Base-by-base conservation (phyloP, 208 protist species). In the Crithidia bombi region DNA sequence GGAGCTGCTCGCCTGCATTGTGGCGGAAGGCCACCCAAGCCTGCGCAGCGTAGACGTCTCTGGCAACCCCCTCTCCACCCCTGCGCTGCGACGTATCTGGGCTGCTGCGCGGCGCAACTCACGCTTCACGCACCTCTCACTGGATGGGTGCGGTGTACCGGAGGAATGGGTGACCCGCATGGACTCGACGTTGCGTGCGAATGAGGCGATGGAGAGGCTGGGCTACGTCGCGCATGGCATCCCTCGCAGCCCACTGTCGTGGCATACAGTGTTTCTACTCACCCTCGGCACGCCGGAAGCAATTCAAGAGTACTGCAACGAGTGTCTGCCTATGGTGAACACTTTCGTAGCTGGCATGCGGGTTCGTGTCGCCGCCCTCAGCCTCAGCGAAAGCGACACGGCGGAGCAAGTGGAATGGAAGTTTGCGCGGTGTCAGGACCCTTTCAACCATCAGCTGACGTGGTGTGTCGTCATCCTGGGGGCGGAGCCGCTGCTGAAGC, bases 401-500 rank as follows among this genome's bases (percentile, higher is more conserved):
- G 26, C 39, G 7, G 84, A 90, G 66, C 77, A 80, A 64, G 75
- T 87, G 41, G 61, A 69, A 51, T 73, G 63, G 30, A 93, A 96
- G 73, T 39, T 96, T 44, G 56, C 73, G 32, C 82, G 75, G 23
- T 94, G 88, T 63, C 69, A 55, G n/a, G 88, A 93, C 52, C 26
- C 68, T 4, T 63, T 66, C 50, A 92, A 93, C 72, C 78, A 88
- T 51, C 41, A 71, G 17, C 65, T 87, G 2, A 78, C 79, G 36
- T 94, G 88, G 88, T 93, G 86, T 67, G 76, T 89, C 28, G 86
- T 76, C 33, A 68, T 96, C 9, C 65, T 90, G 32, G 75, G 80
- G 32, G 19, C 50, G 21, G 65, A 66, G 41, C 69, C 65, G 28
- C 69, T 86, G 57, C 54, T 58, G 23, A 79, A 68, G 23, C 46